Evolutionary conservation across 2,329 filamentous ascomycete species (phyloP).

Genomic region (Penicillium janthinellum): DNA sequence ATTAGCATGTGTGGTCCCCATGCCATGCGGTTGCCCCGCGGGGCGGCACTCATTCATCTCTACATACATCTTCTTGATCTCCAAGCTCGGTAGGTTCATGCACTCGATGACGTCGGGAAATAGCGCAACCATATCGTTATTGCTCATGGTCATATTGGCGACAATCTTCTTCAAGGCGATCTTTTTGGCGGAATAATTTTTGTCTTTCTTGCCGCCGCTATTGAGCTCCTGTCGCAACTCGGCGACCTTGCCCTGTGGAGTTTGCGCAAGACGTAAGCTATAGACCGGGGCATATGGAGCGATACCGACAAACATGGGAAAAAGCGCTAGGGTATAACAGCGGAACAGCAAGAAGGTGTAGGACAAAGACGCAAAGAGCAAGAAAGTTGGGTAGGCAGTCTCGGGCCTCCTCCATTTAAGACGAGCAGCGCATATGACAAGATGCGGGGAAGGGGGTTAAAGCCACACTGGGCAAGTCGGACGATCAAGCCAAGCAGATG

Average conservation of each 20-base stretch:
- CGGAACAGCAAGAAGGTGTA: background rate
- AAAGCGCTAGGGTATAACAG: conserved; percentile 1
- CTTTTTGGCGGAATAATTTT: conserved; percentile 93
- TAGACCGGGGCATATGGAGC: conserved; percentile 30
- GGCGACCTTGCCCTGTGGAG: conserved; percentile 91
- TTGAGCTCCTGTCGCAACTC: conserved; percentile 94
- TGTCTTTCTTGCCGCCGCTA: conserved; percentile 95
- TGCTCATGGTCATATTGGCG: conserved; percentile 99
- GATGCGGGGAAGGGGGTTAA: conserved; percentile 22
- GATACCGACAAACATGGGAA: conserved; percentile 34
- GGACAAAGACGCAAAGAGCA: conserved; percentile 2
- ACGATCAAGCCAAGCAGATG: conserved; percentile 18
- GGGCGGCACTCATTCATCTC: background rate
- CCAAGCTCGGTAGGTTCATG: conserved; percentile 91
- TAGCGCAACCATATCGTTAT: conserved; percentile 98
- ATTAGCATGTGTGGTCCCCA: conserved; percentile 13
- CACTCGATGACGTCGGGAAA: conserved; percentile 94
- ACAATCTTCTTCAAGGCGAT: conserved; percentile 99
- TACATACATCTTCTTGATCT: conserved; percentile 97
- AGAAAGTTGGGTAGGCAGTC: conserved; percentile 5
- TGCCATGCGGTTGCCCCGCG: background rate
- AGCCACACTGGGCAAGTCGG: conserved; percentile 20
- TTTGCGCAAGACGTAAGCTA: conserved; percentile 37
- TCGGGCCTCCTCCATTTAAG: conserved; percentile 3
- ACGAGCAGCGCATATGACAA: conserved; percentile 18